These are phyloP conservation scores for Botryosphaeria dothidea DNA, from an alignment of 2,329 filamentous ascomycete genomes.

Conservation along the genomic window DNA sequence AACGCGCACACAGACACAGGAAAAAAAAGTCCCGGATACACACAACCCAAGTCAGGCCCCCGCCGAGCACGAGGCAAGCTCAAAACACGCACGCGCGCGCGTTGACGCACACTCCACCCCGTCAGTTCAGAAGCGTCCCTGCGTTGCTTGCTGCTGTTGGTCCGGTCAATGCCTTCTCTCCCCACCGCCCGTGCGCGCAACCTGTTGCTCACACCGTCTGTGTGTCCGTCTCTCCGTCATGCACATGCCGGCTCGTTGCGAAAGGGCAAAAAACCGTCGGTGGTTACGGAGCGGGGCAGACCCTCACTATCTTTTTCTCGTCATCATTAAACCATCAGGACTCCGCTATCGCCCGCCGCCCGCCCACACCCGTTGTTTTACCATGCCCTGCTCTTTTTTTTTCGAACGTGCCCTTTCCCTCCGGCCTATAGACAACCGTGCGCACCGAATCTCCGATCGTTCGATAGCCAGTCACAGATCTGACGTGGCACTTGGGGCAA, in stretches of 20 bases:
- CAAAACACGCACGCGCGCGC: not conserved
- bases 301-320: not conserved
- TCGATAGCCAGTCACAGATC: slow-evolving; percentile 8
- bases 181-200: not conserved
- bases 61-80: slow-evolving; percentile 6
- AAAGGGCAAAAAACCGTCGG: not conserved
- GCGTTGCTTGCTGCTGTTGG: not conserved
- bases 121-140: not conserved
- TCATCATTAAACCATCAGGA: not conserved
- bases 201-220: not conserved
- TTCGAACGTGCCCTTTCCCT: not conserved
- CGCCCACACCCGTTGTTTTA: too few species aligned
- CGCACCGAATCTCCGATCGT: slow-evolving; percentile 13
- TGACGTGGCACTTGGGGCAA: slow-evolving; percentile 16
- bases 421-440: slow-evolving; percentile 7
- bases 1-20: not conserved
- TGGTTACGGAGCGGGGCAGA: not conserved
- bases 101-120: not conserved
- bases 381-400: too few species aligned
- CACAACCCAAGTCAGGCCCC: not conserved
- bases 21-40: slow-evolving; percentile 2
- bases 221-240: not conserved
- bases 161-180: not conserved
- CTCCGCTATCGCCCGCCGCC: not conserved
- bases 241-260: not conserved